Conservation (phyloP, 139 green algal species). For the Chlamydomonas asymmetrica region DNA sequence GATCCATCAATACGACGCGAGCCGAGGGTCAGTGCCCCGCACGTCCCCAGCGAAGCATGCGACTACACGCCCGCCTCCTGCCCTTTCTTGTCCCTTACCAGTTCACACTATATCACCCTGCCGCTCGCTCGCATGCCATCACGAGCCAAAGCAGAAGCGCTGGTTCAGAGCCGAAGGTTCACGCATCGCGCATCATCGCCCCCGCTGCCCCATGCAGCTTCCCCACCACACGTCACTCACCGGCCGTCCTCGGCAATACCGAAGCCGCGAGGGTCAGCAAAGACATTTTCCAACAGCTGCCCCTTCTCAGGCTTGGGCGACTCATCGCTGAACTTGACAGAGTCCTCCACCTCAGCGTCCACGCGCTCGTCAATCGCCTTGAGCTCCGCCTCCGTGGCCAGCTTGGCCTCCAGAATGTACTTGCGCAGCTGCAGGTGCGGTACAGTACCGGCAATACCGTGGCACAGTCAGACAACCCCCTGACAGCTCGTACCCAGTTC, state of each 20-base stretch:
- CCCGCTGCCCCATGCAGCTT: neutral
- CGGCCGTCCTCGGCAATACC: conserved; percentile 75
- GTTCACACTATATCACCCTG: no score
- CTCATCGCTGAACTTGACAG: conserved; percentile 91
- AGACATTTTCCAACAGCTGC: conserved; percentile 98
- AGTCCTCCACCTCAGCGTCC: conserved; percentile 75
- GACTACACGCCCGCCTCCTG: neutral
- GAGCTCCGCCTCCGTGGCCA: conserved; percentile 78
- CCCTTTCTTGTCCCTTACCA: conserved; percentile 4
- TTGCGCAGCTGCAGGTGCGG: conserved; percentile 66
- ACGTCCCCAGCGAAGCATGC: no score
- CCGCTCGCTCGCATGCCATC: no score
- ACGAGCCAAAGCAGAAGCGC: no score
- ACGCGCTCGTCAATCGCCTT: conserved; percentile 75
- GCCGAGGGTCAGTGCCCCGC: no score
- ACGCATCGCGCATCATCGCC: no score
- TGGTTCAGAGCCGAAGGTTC: no score
- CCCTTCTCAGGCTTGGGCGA: conserved; percentile 88
- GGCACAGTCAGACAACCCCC: no score
- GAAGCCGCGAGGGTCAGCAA: conserved; percentile 93
- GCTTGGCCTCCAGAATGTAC: conserved; percentile 74
- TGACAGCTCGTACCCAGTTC: no score
- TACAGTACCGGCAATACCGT: no score
- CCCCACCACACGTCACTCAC: conserved; percentile 19
- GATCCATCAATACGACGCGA: no score